Conservation (phyloP, 1,284 basidiomycete species). For the Marasmius oreades region DNA sequence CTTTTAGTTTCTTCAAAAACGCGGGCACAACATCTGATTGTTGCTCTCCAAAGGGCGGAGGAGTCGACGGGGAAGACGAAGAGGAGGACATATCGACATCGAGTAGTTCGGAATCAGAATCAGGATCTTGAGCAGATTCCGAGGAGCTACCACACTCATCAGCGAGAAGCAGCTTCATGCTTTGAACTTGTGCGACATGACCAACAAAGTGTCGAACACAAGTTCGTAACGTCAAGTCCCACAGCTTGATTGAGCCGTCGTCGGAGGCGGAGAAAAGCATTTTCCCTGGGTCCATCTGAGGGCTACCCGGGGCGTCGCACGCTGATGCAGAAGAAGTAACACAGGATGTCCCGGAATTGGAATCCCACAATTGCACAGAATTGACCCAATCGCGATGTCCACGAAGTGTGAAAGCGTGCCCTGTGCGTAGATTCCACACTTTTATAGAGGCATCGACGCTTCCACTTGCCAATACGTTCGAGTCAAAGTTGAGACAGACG, state of each 20-base stretch:
- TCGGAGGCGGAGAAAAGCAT: constrained; percentile 98
- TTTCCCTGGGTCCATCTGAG: constrained; percentile 75
- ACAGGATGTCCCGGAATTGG: constrained; percentile 41
- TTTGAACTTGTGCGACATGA: constrained; percentile 95
- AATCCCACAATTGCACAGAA: constrained; percentile 91
- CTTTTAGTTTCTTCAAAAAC: constrained; percentile 16
- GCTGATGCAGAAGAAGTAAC: constrained; percentile 33
- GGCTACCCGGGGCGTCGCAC: constrained; percentile 34
- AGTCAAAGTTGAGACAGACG: constrained; percentile 90
- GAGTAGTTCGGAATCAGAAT: background rate
- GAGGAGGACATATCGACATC: background rate
- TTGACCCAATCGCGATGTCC: constrained; percentile 99
- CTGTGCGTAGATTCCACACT: constrained; percentile 93
- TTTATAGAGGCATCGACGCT: constrained; percentile 89
- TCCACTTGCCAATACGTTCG: constrained; percentile 88
- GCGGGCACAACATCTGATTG: background rate
- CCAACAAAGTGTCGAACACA: constrained; percentile 87
- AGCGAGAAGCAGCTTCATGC: constrained; percentile 74
- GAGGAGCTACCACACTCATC: constrained; percentile 43
- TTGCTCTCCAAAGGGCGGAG: background rate
- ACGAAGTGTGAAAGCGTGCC: constrained; percentile 88
- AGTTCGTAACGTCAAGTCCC: constrained; percentile 82
- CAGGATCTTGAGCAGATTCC: constrained; percentile 8
- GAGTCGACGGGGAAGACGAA: background rate
- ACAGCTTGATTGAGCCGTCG: constrained; percentile 90